These are phyloP conservation scores for Royoungia palumana DNA, from an alignment of 768 basidiomycete genomes.

Conservation along the genomic window DNA sequence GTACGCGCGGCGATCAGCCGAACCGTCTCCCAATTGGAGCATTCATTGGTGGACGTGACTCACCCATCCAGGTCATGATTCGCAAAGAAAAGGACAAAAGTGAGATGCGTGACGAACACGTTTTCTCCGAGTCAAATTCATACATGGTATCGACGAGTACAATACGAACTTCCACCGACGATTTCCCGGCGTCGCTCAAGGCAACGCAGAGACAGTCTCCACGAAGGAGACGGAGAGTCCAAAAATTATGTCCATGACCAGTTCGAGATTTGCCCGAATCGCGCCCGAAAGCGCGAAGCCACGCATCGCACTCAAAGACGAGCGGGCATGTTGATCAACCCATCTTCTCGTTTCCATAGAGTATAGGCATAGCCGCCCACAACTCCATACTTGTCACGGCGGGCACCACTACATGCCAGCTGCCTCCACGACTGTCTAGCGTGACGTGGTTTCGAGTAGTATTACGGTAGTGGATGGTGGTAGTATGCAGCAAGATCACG, in stretches of 20 bases:
- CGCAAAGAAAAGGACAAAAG: no score
- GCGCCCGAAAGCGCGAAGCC: conserved; percentile 11
- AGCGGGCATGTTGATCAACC: not conserved
- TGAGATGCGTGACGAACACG: no score
- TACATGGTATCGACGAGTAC: no score
- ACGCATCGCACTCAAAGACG: conserved; percentile 13
- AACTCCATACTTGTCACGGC: not conserved
- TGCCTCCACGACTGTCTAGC: not conserved
- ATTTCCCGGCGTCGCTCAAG: no score
- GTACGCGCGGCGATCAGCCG: not conserved
- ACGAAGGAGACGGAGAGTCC: conserved; percentile 13
- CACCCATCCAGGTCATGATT: conserved; percentile 30
- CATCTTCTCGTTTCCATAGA: conserved; percentile 15
- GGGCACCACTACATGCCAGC: not conserved
- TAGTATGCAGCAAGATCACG: no score
- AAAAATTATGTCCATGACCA: conserved; percentile 14
- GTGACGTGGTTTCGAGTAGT: not conserved
- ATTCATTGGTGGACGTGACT: conserved; percentile 7
- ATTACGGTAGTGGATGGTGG: no score
- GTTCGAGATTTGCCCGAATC: conserved; percentile 13
- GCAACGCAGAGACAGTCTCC: conserved; percentile 5
- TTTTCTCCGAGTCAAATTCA: no score
- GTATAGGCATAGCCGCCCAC: not conserved
- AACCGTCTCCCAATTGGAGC: not conserved
- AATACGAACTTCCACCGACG: no score